Conservation (phyloP, 805 yeast genomes). For the Ogataea methanolica region DNA sequence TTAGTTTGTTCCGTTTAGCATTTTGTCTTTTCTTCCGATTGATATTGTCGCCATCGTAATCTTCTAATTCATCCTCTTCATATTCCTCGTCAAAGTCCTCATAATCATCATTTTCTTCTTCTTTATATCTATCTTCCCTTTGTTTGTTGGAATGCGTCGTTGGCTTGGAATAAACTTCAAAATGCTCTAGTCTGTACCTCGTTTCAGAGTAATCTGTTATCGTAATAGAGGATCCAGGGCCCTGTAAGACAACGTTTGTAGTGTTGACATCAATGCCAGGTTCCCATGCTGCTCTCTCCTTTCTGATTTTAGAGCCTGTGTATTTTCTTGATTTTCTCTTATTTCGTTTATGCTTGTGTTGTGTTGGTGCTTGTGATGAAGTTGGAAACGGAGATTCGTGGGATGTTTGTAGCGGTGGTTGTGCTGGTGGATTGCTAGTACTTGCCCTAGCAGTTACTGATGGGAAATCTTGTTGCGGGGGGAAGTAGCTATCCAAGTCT, state of each 20-base stretch:
- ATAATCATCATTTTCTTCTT: conserved; percentile 10
- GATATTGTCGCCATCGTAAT: not conserved
- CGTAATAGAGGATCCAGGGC: conserved; percentile 50
- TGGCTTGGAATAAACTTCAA: conserved; percentile 33
- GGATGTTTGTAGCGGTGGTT: not conserved
- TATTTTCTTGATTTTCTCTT: conserved; percentile 26
- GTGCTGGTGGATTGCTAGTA: not conserved
- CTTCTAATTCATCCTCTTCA: conserved; percentile 3
- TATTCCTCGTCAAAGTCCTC: conserved; percentile 8
- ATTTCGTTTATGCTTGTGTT: not conserved
- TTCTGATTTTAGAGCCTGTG: conserved; percentile 33
- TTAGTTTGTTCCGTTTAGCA: too few species aligned
- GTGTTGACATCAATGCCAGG: conserved; percentile 53
- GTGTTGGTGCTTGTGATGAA: not conserved
- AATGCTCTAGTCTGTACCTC: conserved; percentile 40
- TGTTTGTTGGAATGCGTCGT: not conserved
- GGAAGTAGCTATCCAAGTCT: too few species aligned
- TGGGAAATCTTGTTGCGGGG: too few species aligned
- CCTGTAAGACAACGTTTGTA: conserved; percentile 45
- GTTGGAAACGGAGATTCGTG: not conserved
- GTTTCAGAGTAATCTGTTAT: conserved; percentile 45
- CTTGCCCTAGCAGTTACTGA: not conserved
- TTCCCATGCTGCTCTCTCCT: conserved; percentile 48
- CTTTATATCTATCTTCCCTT: conserved; percentile 5
- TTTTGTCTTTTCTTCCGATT: too few species aligned